These are phyloP conservation scores for Phytophthora idaei DNA, from an alignment of 352 stramenopile species.

Conservation along the genomic window DNA sequence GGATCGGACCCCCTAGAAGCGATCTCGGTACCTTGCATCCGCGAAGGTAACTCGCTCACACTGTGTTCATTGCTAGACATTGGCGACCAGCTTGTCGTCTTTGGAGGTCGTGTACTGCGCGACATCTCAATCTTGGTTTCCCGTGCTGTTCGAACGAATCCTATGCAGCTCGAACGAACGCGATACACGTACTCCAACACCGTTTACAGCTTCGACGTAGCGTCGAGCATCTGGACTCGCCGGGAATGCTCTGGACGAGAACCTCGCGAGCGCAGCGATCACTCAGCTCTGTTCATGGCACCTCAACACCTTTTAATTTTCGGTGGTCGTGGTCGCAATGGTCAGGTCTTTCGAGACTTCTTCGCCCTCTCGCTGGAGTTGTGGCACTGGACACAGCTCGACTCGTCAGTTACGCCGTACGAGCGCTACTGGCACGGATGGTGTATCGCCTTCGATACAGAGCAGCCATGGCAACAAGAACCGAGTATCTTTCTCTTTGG, in stretches of 20 bases:
- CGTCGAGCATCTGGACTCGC: conserved; percentile 40
- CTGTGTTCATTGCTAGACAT: conserved; percentile 37
- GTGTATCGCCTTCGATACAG: conserved; percentile 36
- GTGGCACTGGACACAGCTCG: conserved; percentile 58
- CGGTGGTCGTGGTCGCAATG: conserved; percentile 61
- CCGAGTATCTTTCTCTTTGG: conserved; percentile 62
- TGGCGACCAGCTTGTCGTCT: conserved; percentile 47
- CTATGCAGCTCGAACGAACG: conserved; percentile 59
- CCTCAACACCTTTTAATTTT: conserved; percentile 57
- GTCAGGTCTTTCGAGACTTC: conserved; percentile 53
- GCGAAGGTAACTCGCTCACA: conserved; percentile 71
- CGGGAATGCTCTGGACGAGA: conserved; percentile 41
- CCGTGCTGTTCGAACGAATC: conserved; percentile 34
- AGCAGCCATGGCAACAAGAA: conserved; percentile 31
- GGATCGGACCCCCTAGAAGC: conserved; percentile 44
- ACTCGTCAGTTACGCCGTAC: conserved; percentile 29
- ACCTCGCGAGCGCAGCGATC: conserved; percentile 58
- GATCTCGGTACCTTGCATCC: conserved; percentile 55
- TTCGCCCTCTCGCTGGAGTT: conserved; percentile 50
- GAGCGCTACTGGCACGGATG: conserved; percentile 56
- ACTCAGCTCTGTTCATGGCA: conserved; percentile 58
- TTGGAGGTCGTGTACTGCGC: conserved; percentile 58
- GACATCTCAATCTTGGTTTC: conserved; percentile 56
- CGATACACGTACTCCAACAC: conserved; percentile 67
- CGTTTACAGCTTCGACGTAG: conserved; percentile 60